phyloP scores from a whole-genome alignment of 768 basidiomycete genomes.

The Rhizopogon sp. region DNA sequence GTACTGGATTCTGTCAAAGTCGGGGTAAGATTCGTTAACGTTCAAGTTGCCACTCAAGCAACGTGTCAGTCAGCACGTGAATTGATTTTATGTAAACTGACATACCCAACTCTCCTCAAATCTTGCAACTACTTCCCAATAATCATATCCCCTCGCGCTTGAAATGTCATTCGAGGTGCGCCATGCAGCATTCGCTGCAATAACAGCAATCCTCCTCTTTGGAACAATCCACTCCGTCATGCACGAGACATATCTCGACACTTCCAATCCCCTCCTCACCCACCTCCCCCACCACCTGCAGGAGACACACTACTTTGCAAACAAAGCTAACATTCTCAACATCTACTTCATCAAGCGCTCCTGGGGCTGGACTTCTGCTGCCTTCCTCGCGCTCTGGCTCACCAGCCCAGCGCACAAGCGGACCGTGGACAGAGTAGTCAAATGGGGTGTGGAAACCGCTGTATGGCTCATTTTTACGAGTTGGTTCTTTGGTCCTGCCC shows the following conservation, averaged over 20 bases:
- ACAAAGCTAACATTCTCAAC: slow-evolving; percentile 79
- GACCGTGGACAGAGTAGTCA: slow-evolving; percentile 36
- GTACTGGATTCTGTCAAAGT: too few relatives aligned
- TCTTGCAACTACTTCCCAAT: background rate
- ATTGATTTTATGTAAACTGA: background rate
- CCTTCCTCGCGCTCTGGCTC: slow-evolving; percentile 54
- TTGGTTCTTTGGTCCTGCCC: slow-evolving; percentile 87
- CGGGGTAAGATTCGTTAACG: too few relatives aligned
- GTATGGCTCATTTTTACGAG: slow-evolving; percentile 72
- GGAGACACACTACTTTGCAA: slow-evolving; percentile 66
- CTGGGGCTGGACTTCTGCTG: slow-evolving; percentile 85
- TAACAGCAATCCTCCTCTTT: slow-evolving; percentile 44
- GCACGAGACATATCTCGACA: slow-evolving; percentile 74
- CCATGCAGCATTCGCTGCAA: slow-evolving; percentile 31
- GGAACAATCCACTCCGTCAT: slow-evolving; percentile 66
- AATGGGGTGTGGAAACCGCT: slow-evolving; percentile 55
- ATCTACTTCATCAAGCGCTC: slow-evolving; percentile 83
- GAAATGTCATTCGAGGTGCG: slow-evolving; percentile 7
- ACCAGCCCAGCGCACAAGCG: slow-evolving; percentile 48
- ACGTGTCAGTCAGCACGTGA: background rate
- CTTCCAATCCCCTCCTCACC: slow-evolving; percentile 70
- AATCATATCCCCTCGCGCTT: background rate
- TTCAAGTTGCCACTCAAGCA: too few relatives aligned
- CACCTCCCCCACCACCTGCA: slow-evolving; percentile 66
- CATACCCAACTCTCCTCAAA: too few relatives aligned